Conservation (phyloP, 2,329 filamentous ascomycete genomes). For the Colletotrichum orchidophilum region DNA sequence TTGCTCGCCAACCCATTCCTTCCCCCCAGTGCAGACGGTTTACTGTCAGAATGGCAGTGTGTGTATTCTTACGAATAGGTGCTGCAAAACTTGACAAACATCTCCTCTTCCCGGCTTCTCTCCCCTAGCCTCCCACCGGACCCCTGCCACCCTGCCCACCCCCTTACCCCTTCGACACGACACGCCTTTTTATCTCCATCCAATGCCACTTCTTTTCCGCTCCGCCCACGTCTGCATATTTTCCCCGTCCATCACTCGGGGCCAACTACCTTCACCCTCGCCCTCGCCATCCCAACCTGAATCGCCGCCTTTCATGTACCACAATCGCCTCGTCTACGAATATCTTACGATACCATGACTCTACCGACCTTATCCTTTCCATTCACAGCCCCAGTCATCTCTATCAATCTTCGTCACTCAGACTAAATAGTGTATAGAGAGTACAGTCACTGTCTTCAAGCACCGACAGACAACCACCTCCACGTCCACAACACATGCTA, state of each 20-base stretch:
- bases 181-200: slow-evolving; percentile 12
- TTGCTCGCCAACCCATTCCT: background rate
- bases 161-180: slow-evolving; percentile 8
- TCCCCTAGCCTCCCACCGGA: background rate
- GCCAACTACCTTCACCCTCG: background rate
- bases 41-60: background rate
- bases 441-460: background rate
- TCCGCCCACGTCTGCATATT: slow-evolving; percentile 1
- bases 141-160: background rate
- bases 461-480: background rate
- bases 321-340: background rate
- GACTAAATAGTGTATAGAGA: background rate
- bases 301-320: slow-evolving; percentile 14
- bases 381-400: background rate
- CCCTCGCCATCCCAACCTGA: background rate
- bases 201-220: slow-evolving; percentile 8
- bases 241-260: background rate
- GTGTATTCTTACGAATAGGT: background rate
- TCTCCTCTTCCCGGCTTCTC: background rate
- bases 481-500: background rate
- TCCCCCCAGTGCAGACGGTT: background rate
- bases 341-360: background rate
- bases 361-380: background rate
- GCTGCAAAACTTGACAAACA: slow-evolving; percentile 17
- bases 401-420: background rate